A percentile compares a stretch with the other conserved stretches of the same genome.
Conservation (phyloP, 75 land plant genomes). For the Pseudotsuga menziesii region DNA sequence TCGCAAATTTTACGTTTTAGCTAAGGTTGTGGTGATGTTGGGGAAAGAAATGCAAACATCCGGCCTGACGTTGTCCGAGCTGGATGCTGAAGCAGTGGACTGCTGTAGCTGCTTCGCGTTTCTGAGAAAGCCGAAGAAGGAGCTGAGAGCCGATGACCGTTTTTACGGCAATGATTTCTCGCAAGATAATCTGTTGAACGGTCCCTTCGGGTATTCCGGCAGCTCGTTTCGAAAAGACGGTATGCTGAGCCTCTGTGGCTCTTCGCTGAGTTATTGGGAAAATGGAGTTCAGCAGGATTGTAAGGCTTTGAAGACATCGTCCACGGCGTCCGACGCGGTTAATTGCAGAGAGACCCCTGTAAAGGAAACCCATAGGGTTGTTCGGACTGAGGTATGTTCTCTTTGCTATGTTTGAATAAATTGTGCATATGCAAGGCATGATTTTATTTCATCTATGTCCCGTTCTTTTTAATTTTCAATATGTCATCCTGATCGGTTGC, state of each 20-base stretch:
- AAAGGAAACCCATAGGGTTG: slow-evolving; percentile 37
- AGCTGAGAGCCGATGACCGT: not conserved
- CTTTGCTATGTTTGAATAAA: not conserved
- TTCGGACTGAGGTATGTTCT: slow-evolving; percentile 42
- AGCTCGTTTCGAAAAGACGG: not conserved
- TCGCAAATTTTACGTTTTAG: not conserved
- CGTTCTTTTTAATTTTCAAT: too few species aligned
- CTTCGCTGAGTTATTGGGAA: slow-evolving; percentile 8
- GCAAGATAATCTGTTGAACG: slow-evolving; percentile 23
- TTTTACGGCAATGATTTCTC: slow-evolving; percentile 11
- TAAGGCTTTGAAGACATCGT: slow-evolving; percentile 30
- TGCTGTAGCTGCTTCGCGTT: slow-evolving; percentile 68
- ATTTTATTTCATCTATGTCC: too few species aligned
- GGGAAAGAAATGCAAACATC: not conserved
- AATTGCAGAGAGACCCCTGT: slow-evolving; percentile 61
- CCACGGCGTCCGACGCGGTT: slow-evolving; percentile 29
- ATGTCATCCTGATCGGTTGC: too few species aligned
- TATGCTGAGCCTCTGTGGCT: not conserved
- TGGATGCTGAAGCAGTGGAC: slow-evolving; percentile 19
- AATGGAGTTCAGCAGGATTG: slow-evolving; percentile 9
- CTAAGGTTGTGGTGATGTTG: not conserved
- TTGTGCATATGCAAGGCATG: not conserved
- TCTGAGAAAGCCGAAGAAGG: slow-evolving; percentile 20
- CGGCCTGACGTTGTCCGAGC: not conserved
- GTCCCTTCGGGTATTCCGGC: slow-evolving; percentile 20